Evolutionary conservation across 176 grass and related monocot species (phyloP), one percentile per base, ranked within the genome.

Genomic region (Avena eriantha): DNA sequence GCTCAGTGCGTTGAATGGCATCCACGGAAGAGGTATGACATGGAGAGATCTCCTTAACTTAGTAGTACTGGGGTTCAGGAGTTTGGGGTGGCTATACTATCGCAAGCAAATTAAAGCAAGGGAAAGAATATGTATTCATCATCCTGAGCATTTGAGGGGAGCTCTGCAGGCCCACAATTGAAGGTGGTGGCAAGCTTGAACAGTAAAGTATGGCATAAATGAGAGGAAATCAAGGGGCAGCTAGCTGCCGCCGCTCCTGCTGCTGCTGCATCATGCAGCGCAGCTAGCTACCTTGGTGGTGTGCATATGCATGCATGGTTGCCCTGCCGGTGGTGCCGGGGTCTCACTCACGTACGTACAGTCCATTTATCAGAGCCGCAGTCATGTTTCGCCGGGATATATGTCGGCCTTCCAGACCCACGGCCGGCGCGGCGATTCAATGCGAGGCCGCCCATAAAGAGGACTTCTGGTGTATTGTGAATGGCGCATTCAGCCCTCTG

Each of bases 21-120:
- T 83, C 84, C 84, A 90, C 89, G 84, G 73, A 90, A 83, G 80
- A 87, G 84, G 89, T 90, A 90, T 90, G 89, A 90, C 84, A 87
- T 36, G 56, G 84, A 64, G 53, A 39, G 70, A 82, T 33, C 53
- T 36, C 66, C 66, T 61, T 82, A 82, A 89, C 81, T 80, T 45
- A 82, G 34, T 41, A 41, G 39, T 41, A 41, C 39, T 65, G 48
- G 23, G 79, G 63, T 23, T 86, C 79, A 86, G 84, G 84, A 79
- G 84, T 56, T 78, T 86, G 81, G 79, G 21, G 21, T 33, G 79
- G 76, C 57, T 16, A 35, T 36, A 79, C 46, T 51, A 60, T 65
- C 55, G 63, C 74, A 35, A 55, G 74, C 50, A 55, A 35, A 35
- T 33, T 53, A 31, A 78, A 69, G n/a, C n/a, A 13, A 18, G 50